phyloP scores from a whole-genome alignment of 768 basidiomycete species.

The Russula olivacea region DNA sequence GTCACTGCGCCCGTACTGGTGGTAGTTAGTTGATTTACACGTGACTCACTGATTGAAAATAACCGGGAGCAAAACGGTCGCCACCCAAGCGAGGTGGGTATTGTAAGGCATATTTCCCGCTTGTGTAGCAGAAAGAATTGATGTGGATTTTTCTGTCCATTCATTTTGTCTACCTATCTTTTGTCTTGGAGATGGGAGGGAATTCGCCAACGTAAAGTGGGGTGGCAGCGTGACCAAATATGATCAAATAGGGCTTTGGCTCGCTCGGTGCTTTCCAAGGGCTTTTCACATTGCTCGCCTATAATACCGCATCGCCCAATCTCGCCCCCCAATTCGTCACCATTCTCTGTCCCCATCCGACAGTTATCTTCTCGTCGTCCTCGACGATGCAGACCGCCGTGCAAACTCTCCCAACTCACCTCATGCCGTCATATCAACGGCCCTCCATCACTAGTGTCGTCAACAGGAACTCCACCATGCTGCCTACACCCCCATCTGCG shows the following conservation, averaged over 20 bases:
- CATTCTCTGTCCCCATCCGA: slow-evolving; percentile 34
- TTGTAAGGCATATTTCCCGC: not conserved
- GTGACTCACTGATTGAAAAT: slow-evolving; percentile 6
- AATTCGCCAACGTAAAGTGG: slow-evolving; percentile 23
- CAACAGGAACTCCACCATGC: slow-evolving; percentile 43
- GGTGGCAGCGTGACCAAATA: slow-evolving; percentile 28
- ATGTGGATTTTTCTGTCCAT: not conserved
- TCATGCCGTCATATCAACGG: slow-evolving; percentile 60
- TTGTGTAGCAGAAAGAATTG: not conserved
- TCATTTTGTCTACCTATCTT: not conserved
- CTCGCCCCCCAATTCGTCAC: slow-evolving; percentile 27
- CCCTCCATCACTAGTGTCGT: slow-evolving; percentile 43
- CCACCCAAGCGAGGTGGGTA: not conserved
- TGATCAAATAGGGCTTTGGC: slow-evolving; percentile 22
- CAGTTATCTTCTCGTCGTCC: slow-evolving; percentile 46
- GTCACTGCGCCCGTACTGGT: not conserved
- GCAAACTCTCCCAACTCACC: slow-evolving; percentile 54
- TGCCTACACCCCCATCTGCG: slow-evolving; percentile 64
- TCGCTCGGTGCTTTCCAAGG: slow-evolving; percentile 23
- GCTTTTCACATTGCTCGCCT: slow-evolving; percentile 25
- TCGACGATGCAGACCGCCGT: slow-evolving; percentile 69
- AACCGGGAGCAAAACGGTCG: slow-evolving; percentile 5
- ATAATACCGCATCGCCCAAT: slow-evolving; percentile 21
- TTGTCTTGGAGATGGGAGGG: slow-evolving; percentile 4
- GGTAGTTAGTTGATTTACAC: not conserved